phyloP scores from a whole-genome alignment of 1,284 basidiomycete species.

The Melampsora occidentalis region DNA sequence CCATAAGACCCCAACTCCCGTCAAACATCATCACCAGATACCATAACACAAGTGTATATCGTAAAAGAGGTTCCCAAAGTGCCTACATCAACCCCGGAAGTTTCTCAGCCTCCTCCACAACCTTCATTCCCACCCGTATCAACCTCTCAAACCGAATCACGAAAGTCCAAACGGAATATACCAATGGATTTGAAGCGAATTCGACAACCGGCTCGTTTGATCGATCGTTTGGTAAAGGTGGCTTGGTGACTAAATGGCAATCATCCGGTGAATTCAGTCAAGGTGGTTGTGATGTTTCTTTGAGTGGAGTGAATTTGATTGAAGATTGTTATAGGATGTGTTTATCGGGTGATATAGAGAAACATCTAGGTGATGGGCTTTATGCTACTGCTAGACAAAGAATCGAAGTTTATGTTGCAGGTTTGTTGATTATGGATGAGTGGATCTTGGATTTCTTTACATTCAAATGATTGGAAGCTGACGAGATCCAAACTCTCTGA shows the following conservation, averaged over 20 bases:
- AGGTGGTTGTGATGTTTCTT: background rate
- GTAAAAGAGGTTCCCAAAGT: background rate
- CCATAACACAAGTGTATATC: too few species aligned
- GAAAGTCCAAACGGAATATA: background rate
- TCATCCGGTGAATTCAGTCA: background rate
- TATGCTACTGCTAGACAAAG: constrained; percentile 4
- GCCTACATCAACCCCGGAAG: background rate
- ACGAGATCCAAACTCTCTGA: background rate
- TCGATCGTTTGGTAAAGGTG: background rate
- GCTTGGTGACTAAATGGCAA: background rate
- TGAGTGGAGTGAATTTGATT: background rate
- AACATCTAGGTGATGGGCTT: background rate
- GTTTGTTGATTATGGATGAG: background rate
- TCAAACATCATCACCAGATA: too few species aligned
- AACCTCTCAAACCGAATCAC: background rate
- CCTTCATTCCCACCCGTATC: background rate
- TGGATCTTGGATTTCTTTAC: background rate
- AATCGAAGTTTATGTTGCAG: constrained; percentile 1
- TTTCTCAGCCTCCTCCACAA: background rate
- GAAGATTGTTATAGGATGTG: constrained; percentile 7
- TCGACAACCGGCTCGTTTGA: background rate
- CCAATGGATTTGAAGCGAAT: background rate
- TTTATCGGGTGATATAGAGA: background rate
- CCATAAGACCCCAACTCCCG: too few species aligned
- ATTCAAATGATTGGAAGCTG: too few species aligned